These are phyloP conservation scores for Adansonia madagascariensis DNA, from an alignment of 441 rosid species.

Conservation along the genomic window DNA sequence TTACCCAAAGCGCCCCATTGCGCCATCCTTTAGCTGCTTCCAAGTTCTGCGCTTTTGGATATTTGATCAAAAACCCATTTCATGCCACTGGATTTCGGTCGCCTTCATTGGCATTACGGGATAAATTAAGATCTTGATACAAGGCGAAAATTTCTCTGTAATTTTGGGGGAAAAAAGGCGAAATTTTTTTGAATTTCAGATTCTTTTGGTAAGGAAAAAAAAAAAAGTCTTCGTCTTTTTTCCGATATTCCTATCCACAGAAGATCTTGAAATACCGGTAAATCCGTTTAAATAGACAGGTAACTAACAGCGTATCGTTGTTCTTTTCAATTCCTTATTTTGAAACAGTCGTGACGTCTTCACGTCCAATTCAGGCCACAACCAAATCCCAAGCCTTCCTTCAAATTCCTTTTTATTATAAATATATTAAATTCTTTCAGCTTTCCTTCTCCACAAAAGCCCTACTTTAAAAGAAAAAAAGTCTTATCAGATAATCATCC, in stretches of 20 bases:
- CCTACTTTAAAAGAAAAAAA: constrained; percentile 9
- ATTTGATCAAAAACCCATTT: background rate
- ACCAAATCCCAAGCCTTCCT: constrained; percentile 3
- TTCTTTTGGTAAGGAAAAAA: background rate
- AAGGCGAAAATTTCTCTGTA: background rate
- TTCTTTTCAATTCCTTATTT: constrained; percentile 11
- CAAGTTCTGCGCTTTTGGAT: background rate
- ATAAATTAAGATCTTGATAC: background rate
- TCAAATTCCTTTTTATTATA: background rate
- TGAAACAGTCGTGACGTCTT: constrained; percentile 29
- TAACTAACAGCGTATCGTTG: constrained; percentile 18
- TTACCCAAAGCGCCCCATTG: constrained; percentile 7
- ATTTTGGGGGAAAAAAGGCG: background rate
- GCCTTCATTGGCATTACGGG: background rate
- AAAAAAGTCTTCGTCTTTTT: background rate
- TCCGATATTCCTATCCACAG: background rate
- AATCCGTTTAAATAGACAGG: constrained; percentile 29
- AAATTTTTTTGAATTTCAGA: background rate
- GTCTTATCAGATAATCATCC: background rate
- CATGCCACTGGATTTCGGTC: background rate
- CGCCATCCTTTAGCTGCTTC: background rate
- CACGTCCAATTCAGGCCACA: constrained; percentile 34
- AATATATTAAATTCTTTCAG: background rate
- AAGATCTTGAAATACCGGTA: constrained; percentile 27
- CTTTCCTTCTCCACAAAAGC: constrained; percentile 31